These are phyloP conservation scores for Beta corolliflora DNA, from an alignment of 179 eudicot species.

Conservation along the genomic window DNA sequence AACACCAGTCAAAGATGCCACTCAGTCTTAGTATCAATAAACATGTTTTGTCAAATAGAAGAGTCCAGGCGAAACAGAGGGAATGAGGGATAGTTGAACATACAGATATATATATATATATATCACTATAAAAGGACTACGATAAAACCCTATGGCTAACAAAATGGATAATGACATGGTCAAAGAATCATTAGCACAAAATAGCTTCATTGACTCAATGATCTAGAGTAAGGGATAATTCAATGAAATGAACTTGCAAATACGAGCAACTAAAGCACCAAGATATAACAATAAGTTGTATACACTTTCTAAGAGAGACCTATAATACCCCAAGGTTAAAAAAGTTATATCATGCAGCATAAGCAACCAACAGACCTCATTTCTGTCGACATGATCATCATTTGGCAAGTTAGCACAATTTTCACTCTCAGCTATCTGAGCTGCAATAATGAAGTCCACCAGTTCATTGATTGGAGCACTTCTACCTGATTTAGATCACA, in stretches of 20 bases:
- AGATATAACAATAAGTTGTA: slow-evolving; percentile 5
- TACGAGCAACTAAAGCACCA: background rate
- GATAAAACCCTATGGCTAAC: background rate
- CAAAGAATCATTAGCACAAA: background rate
- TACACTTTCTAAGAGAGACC: background rate
- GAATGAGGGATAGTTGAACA: background rate
- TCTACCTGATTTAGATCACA: slow-evolving; percentile 51
- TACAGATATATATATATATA: background rate
- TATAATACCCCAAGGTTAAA: background rate
- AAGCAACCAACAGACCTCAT: slow-evolving; percentile 50
- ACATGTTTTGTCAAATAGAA: background rate
- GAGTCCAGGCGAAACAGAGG: background rate
- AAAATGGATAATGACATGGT: background rate
- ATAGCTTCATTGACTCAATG: background rate
- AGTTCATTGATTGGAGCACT: slow-evolving; percentile 67
- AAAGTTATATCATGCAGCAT: background rate
- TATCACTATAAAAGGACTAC: background rate
- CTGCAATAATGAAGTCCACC: slow-evolving; percentile 87
- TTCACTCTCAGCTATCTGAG: slow-evolving; percentile 70
- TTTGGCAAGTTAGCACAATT: slow-evolving; percentile 34
- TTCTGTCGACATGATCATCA: slow-evolving; percentile 36
- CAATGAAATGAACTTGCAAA: background rate
- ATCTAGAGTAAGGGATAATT: background rate
- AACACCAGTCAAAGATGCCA: background rate
- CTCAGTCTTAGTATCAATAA: background rate